These are phyloP conservation scores for Coriaria nepalensis DNA, from an alignment of 306 rosid genomes.

Conservation along the genomic window DNA sequence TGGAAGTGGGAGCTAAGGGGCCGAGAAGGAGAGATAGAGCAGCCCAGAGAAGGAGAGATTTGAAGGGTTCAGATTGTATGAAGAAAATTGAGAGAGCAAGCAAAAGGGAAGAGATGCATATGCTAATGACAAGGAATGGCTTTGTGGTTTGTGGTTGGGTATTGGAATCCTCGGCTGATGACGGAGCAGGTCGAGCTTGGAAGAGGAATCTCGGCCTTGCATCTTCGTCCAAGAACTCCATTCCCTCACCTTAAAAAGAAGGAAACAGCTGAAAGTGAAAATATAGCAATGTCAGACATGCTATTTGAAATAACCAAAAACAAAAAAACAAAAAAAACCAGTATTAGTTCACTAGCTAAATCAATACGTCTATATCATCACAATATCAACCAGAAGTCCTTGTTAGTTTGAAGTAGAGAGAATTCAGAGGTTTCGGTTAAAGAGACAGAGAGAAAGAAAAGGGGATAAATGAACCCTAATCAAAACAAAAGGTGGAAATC, in stretches of 20 bases:
- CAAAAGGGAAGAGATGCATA: slow-evolving; percentile 18
- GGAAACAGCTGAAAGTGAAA: no score
- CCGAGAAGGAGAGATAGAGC: slow-evolving; percentile 68
- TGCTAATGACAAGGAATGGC: slow-evolving; percentile 15
- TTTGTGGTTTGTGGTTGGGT: slow-evolving; percentile 14
- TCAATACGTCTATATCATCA: no score
- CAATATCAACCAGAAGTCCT: no score
- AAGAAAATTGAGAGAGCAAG: slow-evolving; percentile 28
- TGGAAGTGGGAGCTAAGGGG: slow-evolving; percentile 51
- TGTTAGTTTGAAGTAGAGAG: no score
- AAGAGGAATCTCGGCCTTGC: slow-evolving; percentile 44
- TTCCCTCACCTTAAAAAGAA: background rate
- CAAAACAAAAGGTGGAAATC: no score
- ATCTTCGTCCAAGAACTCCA: slow-evolving; percentile 53
- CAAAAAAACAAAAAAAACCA: no score
- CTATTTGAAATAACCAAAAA: no score
- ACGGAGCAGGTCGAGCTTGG: slow-evolving; percentile 20
- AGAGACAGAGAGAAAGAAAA: no score
- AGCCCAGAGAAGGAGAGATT: slow-evolving; percentile 63
- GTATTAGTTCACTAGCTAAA: no score
- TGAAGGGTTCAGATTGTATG: slow-evolving; percentile 35
- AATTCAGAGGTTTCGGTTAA: no score
- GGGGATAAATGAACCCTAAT: no score
- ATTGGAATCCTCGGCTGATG: slow-evolving; percentile 9
- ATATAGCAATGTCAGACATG: no score